Conservation (phyloP, 306 rosid genomes). For the Trifolium fragiferum region DNA sequence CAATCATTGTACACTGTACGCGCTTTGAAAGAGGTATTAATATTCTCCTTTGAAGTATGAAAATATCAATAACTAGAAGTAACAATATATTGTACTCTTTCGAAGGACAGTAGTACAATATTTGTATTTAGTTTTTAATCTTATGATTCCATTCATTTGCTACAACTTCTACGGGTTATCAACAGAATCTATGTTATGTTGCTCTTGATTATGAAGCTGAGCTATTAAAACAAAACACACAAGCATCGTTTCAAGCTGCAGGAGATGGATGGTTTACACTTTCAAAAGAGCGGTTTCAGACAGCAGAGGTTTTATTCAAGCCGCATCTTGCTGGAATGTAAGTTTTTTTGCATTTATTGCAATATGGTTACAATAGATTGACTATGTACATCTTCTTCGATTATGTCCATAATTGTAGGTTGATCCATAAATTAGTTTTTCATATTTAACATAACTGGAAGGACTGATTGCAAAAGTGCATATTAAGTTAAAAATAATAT, state of each 20-base stretch:
- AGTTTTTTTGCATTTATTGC: conserved; percentile 39
- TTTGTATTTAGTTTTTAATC: too few species aligned
- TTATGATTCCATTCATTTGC: background rate
- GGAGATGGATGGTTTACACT: conserved; percentile 83
- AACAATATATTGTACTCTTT: too few species aligned
- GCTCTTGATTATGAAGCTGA: conserved; percentile 92
- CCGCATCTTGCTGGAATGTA: conserved; percentile 87
- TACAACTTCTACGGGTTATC: background rate
- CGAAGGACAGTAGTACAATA: too few species aligned
- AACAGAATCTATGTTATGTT: conserved; percentile 84
- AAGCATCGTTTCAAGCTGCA: conserved; percentile 65
- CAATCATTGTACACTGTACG: conserved; percentile 86
- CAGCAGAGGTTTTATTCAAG: conserved; percentile 84
- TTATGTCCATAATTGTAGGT: too few species aligned
- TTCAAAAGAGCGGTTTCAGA: conserved; percentile 88
- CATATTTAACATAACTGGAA: background rate
- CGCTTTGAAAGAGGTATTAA: conserved; percentile 81
- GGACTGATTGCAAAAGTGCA: background rate
- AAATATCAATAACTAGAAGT: background rate
- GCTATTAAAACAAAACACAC: conserved; percentile 58
- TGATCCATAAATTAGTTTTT: background rate
- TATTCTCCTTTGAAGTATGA: background rate
- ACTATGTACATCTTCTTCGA: background rate
- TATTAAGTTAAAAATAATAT: too few species aligned
- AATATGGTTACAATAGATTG: background rate